Base-by-base conservation (phyloP, 148 eudicot genomes). In the Simmondsia chinensis region DNA sequence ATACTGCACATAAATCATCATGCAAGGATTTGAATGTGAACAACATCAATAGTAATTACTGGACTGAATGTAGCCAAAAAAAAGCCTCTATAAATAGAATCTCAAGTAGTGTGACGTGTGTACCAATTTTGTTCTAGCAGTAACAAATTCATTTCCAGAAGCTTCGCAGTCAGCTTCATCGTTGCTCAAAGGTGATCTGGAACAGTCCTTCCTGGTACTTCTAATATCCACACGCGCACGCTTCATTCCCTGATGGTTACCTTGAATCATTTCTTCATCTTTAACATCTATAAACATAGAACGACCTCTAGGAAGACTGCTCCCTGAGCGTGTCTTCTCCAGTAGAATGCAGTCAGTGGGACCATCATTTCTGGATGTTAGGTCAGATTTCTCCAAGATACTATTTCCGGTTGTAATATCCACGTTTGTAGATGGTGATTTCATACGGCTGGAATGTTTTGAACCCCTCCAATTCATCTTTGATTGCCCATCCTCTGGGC, bases 81-180 rank as follows among this genome's bases (percentile, higher is more conserved):
- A 32, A 18, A 33, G 21, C 23, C n/a, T 1, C 12, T 13, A 9
- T 35, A 47, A 17, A 39, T 11, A 9, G 28, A 52, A 20, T 9
- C 13, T 28, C 4, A 27, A 9, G 31, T 26, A 19, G 7, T 20
- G 40, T 19, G 19, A 34, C 23, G 26, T n/a, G 4, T 3, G 35
- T 86, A 93, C 99, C 96, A 93, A 38, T 77, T 93, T 93, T 36
- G 80, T 64, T 55, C 83, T 80, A 32, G 99, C 99, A 61, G 87
- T 82, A 32, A 93, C 88, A 79, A 93, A 93, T 37, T 82, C 83
- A 56, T 77, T 75, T 39, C 69, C 61, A 33, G 86, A 57, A 57
- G 29, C 59, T 48, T 79, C 81, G 41, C 30, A 30, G 26, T 66
- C 65, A 39, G 76, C 46, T 60, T 82, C 89, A 61, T 80, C 81